Evolutionary conservation across 2,329 filamentous ascomycete species (phyloP).

Genomic region (Penicillium fuscoglaucum): DNA sequence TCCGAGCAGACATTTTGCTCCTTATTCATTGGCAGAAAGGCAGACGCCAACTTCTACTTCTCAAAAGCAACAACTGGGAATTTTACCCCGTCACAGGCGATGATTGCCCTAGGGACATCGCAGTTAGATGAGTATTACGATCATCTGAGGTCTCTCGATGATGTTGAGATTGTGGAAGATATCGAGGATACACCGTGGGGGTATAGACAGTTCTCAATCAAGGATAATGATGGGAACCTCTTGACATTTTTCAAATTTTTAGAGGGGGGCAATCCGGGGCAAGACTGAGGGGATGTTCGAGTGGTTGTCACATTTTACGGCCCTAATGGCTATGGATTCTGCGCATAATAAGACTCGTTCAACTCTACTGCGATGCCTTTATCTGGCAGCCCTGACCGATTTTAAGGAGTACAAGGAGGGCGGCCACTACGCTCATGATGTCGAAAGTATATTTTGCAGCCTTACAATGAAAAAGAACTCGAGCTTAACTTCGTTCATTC

Average conservation of each 20-base stretch:
- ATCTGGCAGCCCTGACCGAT: too few species aligned
- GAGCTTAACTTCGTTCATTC: too few species aligned
- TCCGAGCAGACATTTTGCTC: conserved; percentile 20
- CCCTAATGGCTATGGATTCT: too few species aligned
- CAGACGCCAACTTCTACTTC: conserved; percentile 1
- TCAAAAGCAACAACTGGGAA: conserved; percentile 11
- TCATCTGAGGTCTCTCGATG: conserved; percentile 1
- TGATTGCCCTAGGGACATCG: conserved; percentile 21
- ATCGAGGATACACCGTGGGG: conserved; percentile 6
- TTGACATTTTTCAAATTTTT: too few species aligned
- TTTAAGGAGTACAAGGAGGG: too few species aligned
- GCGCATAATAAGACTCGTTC: too few species aligned
- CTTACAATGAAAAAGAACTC: too few species aligned
- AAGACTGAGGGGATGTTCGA: neutral
- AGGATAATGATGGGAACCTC: neutral
- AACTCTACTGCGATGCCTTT: too few species aligned
- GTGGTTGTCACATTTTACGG: too few species aligned
- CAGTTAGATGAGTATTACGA: conserved; percentile 21
- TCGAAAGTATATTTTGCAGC: too few species aligned
- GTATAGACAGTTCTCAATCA: conserved; percentile 4
- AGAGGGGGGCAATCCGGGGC: neutral
- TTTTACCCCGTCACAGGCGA: conserved; percentile 15
- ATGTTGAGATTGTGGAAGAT: neutral
- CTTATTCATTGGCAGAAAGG: conserved; percentile 15
- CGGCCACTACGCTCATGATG: too few species aligned